Conservation (phyloP, 1,139 yeast species). For the Geotrichum siamense region DNA sequence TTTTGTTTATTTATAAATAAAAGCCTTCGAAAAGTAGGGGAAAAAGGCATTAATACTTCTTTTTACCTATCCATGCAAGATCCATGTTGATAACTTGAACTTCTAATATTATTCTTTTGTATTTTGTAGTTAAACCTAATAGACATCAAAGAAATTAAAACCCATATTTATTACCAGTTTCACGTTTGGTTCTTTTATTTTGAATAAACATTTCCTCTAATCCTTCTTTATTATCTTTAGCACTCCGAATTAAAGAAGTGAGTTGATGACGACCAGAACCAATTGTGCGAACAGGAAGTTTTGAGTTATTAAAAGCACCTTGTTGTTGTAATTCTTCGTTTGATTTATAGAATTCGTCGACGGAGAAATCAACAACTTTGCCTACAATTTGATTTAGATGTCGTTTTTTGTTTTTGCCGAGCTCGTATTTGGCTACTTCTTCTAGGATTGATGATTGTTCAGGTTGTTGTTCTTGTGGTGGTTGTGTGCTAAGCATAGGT, state of each 20-base stretch:
- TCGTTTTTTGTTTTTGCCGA: constrained; percentile 12
- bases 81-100: no score
- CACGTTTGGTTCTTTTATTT: constrained; percentile 23
- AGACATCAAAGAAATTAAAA: constrained; percentile 22
- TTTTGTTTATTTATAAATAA: no score
- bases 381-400: neutral
- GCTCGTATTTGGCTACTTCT: constrained; percentile 12
- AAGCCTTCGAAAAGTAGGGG: no score
- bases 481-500: neutral
- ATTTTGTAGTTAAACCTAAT: no score
- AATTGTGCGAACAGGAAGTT: constrained; percentile 27
- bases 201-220: constrained; percentile 28
- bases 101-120: no score
- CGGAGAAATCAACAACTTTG: constrained; percentile 28
- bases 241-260: constrained; percentile 27
- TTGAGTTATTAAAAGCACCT: constrained; percentile 24
- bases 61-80: no score
- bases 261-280: constrained; percentile 31
- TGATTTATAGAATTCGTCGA: constrained; percentile 28
- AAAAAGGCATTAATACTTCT: no score
- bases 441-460: neutral
- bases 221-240: constrained; percentile 29
- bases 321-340: constrained; percentile 23
- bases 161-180: constrained; percentile 28
- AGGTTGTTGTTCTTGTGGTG: constrained; percentile 4